Percentiles rank a stretch among this genome's conserved stretches.
Conservation (phyloP, 1,139 yeast genomes). For the Candida sojae region DNA sequence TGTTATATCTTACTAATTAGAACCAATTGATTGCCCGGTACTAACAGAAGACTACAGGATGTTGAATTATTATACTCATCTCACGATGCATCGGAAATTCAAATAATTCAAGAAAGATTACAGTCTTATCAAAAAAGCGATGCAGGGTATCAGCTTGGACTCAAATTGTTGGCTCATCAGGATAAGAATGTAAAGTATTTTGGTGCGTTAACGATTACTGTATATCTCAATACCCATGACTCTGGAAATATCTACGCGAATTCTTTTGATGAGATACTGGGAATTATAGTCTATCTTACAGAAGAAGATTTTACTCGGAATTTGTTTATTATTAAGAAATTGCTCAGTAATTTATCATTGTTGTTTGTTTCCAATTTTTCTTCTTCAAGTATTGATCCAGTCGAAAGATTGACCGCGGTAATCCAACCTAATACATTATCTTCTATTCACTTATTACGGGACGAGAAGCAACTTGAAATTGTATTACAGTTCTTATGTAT, state of each 20-base stretch:
- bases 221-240: conserved; percentile 47
- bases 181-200: conserved; percentile 61
- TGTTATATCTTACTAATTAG: conserved; percentile 8
- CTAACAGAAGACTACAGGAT: conserved; percentile 17
- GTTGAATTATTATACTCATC: conserved; percentile 45
- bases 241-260: conserved; percentile 5
- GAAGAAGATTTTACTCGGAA: conserved; percentile 14
- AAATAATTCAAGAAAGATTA: conserved; percentile 49
- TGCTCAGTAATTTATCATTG: conserved; percentile 55
- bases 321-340: conserved; percentile 32
- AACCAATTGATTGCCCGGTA: background rate
- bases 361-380: conserved; percentile 42
- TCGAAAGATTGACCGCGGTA: conserved; percentile 1
- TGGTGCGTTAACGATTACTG: conserved; percentile 71
- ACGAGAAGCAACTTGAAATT: conserved; percentile 12
- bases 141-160: conserved; percentile 53
- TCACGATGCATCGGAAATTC: conserved; percentile 44
- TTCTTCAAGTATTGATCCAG: conserved; percentile 14
- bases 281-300: background rate
- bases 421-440: background rate
- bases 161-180: conserved; percentile 38
- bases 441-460: background rate
- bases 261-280: conserved; percentile 11
- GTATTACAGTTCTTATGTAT: conserved; percentile 45
- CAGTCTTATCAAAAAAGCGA: conserved; percentile 57